Conservation (phyloP, 2,329 filamentous ascomycete species). For the Scolecobasidium constrictum region DNA sequence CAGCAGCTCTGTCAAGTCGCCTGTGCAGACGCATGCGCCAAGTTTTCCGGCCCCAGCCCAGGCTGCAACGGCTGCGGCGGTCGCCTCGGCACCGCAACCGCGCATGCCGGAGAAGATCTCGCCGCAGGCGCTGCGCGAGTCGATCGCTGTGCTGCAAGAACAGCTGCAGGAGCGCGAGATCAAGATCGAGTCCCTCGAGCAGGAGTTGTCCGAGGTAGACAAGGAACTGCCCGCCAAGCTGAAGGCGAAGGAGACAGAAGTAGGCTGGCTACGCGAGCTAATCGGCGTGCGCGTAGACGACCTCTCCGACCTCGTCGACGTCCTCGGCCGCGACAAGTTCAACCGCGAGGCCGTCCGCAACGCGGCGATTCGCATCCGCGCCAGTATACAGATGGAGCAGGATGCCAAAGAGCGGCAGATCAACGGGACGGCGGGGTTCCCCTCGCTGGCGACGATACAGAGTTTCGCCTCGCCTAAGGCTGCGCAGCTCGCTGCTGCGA, state of each 20-base stretch:
- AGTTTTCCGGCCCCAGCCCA: slow-evolving; percentile 12
- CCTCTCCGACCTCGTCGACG: slow-evolving; percentile 79
- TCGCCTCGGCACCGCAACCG: slow-evolving; percentile 27
- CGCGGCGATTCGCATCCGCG: slow-evolving; percentile 82
- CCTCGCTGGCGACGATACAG: slow-evolving; percentile 67
- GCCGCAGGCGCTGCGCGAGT: slow-evolving; percentile 87
- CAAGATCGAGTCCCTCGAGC: slow-evolving; percentile 78
- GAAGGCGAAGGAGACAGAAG: slow-evolving; percentile 86
- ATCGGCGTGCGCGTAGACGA: slow-evolving; percentile 85
- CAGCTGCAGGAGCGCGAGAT: slow-evolving; percentile 91
- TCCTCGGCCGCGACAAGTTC: slow-evolving; percentile 63
- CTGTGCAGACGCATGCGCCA: slow-evolving; percentile 30
- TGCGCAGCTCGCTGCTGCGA: slow-evolving; percentile 89
- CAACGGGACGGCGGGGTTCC: slow-evolving; percentile 50
- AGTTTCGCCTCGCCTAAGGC: slow-evolving; percentile 73
- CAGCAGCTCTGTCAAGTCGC: slow-evolving; percentile 37
- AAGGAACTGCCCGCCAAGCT: slow-evolving; percentile 72
- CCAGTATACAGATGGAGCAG: slow-evolving; percentile 96
- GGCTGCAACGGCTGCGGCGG: slow-evolving; percentile 11
- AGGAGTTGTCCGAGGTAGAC: slow-evolving; percentile 56
- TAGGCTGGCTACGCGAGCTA: slow-evolving; percentile 87
- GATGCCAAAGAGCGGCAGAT: slow-evolving; percentile 83
- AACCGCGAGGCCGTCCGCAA: slow-evolving; percentile 75
- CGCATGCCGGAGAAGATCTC: slow-evolving; percentile 74
- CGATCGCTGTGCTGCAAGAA: slow-evolving; percentile 91